Conservation (phyloP, 805 yeast genomes). For the Saccharomyces kudriavzevii region DNA sequence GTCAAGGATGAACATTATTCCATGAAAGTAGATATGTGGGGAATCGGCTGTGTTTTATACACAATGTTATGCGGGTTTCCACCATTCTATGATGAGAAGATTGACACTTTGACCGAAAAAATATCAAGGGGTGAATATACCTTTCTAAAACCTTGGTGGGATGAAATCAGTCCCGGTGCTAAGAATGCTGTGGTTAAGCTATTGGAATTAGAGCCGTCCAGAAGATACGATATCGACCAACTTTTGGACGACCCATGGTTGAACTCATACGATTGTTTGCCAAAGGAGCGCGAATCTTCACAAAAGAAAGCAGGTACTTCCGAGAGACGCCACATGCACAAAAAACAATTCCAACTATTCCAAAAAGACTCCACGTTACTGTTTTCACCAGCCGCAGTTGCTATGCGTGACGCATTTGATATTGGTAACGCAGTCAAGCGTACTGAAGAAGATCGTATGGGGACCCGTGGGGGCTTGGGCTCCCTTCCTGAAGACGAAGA, state of each 20-base stretch:
- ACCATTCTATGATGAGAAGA: conserved; percentile 76
- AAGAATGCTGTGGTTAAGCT: conserved; percentile 59
- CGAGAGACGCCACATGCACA: conserved; percentile 11
- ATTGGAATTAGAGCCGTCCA: conserved; percentile 60
- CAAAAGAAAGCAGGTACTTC: conserved; percentile 5
- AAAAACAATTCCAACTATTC: conserved; percentile 2
- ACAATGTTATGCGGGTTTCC: conserved; percentile 95
- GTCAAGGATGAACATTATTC: conserved; percentile 90
- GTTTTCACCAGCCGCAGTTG: conserved; percentile 69
- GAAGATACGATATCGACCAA: conserved; percentile 60
- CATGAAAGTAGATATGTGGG: conserved; percentile 98
- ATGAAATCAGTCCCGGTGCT: conserved; percentile 65
- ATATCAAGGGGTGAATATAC: conserved; percentile 64
- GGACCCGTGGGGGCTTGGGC: background rate
- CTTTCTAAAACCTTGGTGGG: conserved; percentile 85
- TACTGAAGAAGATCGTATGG: conserved; percentile 50
- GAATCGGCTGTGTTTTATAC: conserved; percentile 90
- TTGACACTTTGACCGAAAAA: conserved; percentile 58
- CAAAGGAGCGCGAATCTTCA: conserved; percentile 2
- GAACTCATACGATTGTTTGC: conserved; percentile 24
- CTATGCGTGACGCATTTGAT: conserved; percentile 79
- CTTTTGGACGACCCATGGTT: conserved; percentile 68
- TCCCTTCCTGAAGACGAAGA: conserved; percentile 16
- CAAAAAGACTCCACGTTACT: conserved; percentile 22
- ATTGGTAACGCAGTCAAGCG: conserved; percentile 81